Evolutionary conservation across 2,329 filamentous ascomycete genomes (phyloP).

Genomic region (Aspergillus amoenus): DNA sequence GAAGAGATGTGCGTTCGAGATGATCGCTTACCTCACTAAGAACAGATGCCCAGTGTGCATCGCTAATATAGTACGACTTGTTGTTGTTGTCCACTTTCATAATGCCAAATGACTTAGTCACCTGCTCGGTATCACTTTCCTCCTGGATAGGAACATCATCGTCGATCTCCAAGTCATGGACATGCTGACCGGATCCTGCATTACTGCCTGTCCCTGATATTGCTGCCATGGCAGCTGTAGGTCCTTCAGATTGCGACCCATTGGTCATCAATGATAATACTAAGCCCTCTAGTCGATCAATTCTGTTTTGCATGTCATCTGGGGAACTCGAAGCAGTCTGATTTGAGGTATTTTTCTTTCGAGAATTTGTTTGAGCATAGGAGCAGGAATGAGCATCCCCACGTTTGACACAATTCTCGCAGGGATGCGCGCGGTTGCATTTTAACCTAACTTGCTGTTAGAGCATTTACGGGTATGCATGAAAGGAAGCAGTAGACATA

Average conservation of each 20-base stretch:
- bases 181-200: constrained; percentile 37
- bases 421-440: constrained; percentile 88
- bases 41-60: constrained; percentile 80
- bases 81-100: constrained; percentile 78
- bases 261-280: constrained; percentile 94
- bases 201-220: constrained; percentile 46
- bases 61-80: constrained; percentile 78
- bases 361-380: constrained; percentile 68
- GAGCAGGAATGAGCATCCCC: constrained; percentile 78
- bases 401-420: constrained; percentile 91
- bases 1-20: neutral
- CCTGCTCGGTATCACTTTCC: constrained; percentile 69
- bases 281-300: constrained; percentile 88
- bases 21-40: constrained; percentile 61
- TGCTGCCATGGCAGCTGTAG: constrained; percentile 59
- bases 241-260: constrained; percentile 63
- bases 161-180: constrained; percentile 43
- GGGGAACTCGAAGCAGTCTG: constrained; percentile 63
- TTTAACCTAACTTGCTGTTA: constrained; percentile 60
- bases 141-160: constrained; percentile 59
- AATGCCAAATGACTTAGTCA: constrained; percentile 73
- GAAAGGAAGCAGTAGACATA: constrained; percentile 45
- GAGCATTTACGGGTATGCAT: constrained; percentile 9
- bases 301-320: constrained; percentile 98
- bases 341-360: constrained; percentile 66